Conservation (phyloP, 2,329 filamentous ascomycete species). For the Plectosphaerella cucumerina region DNA sequence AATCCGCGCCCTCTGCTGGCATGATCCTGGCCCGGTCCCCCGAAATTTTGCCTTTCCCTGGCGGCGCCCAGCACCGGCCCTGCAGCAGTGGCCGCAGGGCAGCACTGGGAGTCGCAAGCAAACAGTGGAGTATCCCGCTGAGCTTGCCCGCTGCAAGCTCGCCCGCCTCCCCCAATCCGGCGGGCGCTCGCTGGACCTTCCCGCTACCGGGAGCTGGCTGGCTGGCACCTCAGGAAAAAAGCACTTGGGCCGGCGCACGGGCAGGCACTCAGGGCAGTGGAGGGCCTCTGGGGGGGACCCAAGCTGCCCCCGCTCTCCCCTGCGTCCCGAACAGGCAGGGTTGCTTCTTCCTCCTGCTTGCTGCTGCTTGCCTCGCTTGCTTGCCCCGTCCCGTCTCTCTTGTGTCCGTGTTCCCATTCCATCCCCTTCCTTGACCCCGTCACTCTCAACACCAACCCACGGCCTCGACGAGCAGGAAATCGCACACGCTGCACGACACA, state of each 20-base stretch:
- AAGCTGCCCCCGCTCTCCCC: not conserved
- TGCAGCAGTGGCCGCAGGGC: not conserved
- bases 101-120: not conserved
- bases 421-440: not conserved
- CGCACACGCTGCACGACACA: conserved; percentile 5
- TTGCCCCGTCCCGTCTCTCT: not conserved
- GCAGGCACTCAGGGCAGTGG: too few relatives aligned
- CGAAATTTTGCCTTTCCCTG: not conserved
- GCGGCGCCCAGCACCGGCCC: not conserved
- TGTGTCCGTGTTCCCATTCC: not conserved
- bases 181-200: not conserved
- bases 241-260: too few relatives aligned
- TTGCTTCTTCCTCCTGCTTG: not conserved
- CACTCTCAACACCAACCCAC: not conserved
- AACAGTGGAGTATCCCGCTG: not conserved
- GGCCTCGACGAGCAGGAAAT: not conserved
- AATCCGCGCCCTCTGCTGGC: not conserved
- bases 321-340: too few relatives aligned
- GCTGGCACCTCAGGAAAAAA: too few relatives aligned
- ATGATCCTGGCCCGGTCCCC: not conserved
- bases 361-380: not conserved
- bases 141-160: not conserved
- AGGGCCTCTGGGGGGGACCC: not conserved
- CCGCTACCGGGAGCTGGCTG: too few relatives aligned
- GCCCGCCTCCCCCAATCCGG: not conserved